Percentiles rank a stretch among this genome's conserved stretches.
Conservation (phyloP, 2,329 filamentous ascomycete species). For the Dactylellina cionopaga region DNA sequence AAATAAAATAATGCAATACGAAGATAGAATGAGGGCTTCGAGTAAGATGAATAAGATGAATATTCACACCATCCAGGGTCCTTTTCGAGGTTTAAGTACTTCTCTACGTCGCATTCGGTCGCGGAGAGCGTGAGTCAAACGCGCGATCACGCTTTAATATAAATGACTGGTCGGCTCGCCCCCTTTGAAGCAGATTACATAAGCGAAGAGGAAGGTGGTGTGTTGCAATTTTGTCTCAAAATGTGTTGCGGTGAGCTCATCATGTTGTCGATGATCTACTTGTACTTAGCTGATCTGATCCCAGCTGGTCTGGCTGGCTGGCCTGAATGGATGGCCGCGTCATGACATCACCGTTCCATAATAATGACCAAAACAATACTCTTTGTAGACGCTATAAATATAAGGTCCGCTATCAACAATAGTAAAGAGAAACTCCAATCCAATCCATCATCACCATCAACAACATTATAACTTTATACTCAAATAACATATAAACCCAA, state of each 20-base stretch:
- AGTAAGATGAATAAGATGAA: no score
- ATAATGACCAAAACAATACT: background rate
- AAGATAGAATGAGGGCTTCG: no score
- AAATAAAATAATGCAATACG: no score
- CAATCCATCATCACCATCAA: background rate
- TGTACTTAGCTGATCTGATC: background rate
- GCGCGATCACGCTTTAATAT: no score
- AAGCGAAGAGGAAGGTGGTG: background rate
- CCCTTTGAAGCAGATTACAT: background rate
- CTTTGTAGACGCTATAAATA: slow-evolving; percentile 18
- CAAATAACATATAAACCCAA: no score
- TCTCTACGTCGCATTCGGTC: no score
- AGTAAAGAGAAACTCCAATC: background rate
- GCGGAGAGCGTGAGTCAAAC: no score
- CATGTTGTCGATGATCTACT: no score
- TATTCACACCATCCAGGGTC: no score
- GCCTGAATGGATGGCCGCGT: background rate
- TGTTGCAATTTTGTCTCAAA: slow-evolving; percentile 19
- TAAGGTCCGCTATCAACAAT: background rate
- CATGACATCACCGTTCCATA: slow-evolving; percentile 28
- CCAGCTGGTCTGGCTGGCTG: background rate
- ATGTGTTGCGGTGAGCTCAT: slow-evolving; percentile 43
- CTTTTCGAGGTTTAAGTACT: no score
- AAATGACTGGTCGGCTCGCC: no score
- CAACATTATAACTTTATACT: background rate